Evolutionary conservation across 2,329 filamentous ascomycete genomes (phyloP).

Genomic region (Fusarium marasasianum): DNA sequence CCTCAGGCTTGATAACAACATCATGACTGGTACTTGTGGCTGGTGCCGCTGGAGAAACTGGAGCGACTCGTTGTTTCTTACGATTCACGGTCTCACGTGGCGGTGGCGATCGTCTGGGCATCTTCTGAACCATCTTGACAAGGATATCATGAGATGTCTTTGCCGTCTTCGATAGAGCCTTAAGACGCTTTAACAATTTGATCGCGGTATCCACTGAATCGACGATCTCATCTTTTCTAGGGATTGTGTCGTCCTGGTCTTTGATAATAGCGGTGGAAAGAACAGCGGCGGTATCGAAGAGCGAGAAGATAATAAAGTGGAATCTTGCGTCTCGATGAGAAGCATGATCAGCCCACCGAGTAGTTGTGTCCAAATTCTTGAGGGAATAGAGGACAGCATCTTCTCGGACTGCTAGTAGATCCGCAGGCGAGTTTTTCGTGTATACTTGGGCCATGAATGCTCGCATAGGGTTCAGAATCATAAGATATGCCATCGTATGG

Average conservation of each 20-base stretch:
- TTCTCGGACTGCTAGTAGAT: conserved; percentile 49
- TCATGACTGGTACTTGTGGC: neutral
- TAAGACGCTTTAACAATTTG: conserved; percentile 45
- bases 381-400: conserved; percentile 55
- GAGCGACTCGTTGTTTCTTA: conserved; percentile 20
- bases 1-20: conserved; percentile 1
- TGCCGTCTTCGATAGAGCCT: conserved; percentile 46
- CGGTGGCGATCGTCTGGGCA: conserved; percentile 41
- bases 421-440: conserved; percentile 37
- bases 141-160: conserved; percentile 50
- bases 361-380: conserved; percentile 52
- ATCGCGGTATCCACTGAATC: conserved; percentile 50
- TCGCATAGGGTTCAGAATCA: conserved; percentile 58
- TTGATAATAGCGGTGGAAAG: conserved; percentile 61
- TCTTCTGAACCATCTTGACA: conserved; percentile 41
- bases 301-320: conserved; percentile 60
- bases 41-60: neutral
- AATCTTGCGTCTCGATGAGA: conserved; percentile 58
- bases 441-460: conserved; percentile 54
- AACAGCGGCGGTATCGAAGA: conserved; percentile 61
- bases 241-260: conserved; percentile 52
- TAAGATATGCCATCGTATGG: conserved; percentile 55
- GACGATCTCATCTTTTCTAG: conserved; percentile 51
- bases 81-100: conserved; percentile 5
- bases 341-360: conserved; percentile 54